Base-by-base conservation (phyloP, 108 stramenopile genomes). In the Hondaea fermentalgiana region DNA sequence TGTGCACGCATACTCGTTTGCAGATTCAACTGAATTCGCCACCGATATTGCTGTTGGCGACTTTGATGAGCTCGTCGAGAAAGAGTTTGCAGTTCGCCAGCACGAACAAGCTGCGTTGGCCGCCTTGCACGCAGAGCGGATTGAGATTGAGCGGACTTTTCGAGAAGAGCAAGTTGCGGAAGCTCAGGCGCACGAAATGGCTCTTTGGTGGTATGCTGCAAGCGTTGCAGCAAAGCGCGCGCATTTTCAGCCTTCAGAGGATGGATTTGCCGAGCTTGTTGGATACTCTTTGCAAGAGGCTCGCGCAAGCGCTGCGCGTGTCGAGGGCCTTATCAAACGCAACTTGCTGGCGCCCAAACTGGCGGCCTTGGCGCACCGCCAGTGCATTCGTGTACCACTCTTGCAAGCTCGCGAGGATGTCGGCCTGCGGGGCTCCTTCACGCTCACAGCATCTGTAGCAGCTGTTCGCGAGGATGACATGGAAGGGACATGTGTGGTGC, bases 201-300 rank as follows among this genome's bases (percentile, higher is more conserved):
- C 64, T 16, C 64, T 69, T 17, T 83, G 76, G 76, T 83, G 76
- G 76, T 83, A 83, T 23, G 76, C 76, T 83, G 76, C 51, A 23
- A 83, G 16, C 49, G 25, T 83, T 0, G 76, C 76, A 53, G 76
- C 76, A 16, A 23, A 35, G 51, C n/a, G 49, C 19, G 76, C 76
- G 45, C 76, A 53, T 53, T 53, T 83, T 35, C 76, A 35, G 10
- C 10, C 45, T 6, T 83, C 76, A 6, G 76, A 83, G 16, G 76
- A 83, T 3, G 49, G n/a, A 16, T 83, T 53, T 3, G 76, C 76
- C 51, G 51, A 83, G 28, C 51, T 83, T 6, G 76, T 53, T 6
- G 76, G 76, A 8, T 83, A 53, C 28, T 83, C 76, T 23, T 47
- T 25, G 6, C n/a, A 12, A 6, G 49, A 83, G 49, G 76, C 76